Base-by-base conservation (phyloP, 352 stramenopile genomes). In the Globisporangium sylvaticum region DNA sequence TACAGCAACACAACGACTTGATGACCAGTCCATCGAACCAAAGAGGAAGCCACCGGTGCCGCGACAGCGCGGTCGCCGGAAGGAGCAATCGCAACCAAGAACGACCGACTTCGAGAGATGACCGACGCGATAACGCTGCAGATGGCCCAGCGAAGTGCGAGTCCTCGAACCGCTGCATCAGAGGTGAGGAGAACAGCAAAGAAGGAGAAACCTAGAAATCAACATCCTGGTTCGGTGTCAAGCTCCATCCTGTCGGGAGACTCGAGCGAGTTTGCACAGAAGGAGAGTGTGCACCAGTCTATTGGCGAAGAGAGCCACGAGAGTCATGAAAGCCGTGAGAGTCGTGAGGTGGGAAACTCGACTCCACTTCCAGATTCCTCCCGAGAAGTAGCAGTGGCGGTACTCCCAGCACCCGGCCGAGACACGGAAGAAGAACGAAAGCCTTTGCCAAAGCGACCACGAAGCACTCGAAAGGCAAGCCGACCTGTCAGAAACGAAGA, bases 41-140 rank as follows among this genome's bases (percentile, higher is more conserved):
- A 62, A 70, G 55, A 62, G 81, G 32, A 91, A 91, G 27, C 81
- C 83, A 5, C 73, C 80, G 18, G 83, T 91, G 1, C 83, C 83
- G 10, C 68, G 80, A 5, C 70, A 90, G n/a, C 85, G 75, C 58
- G 65, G 73, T 27, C 71, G 67, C 20, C 55, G 58, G 0, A 62
- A 31, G 8, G 8, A 20, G 12, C 37, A 65, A 20, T 27, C 25
- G 18, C 37, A 67, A n/a, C 31, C n/a, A 55, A 46, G 34, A 70
- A 65, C 27, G 53, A 20, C 24, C 65, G 46, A 3, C 22, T 70
- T 32, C 42, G 46, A 57, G 54, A 46, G 3, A n/a, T 50, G 42
- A 64, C 54, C 10, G 55, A 68, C 1, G 54, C 42, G 20, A 58
- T 64, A 5, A 22, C 31, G 20, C 12, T 25, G 5, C 27, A 64